These are phyloP conservation scores for Cercospora sp. DNA, from an alignment of 2,329 filamentous ascomycete species.

Conservation along the genomic window DNA sequence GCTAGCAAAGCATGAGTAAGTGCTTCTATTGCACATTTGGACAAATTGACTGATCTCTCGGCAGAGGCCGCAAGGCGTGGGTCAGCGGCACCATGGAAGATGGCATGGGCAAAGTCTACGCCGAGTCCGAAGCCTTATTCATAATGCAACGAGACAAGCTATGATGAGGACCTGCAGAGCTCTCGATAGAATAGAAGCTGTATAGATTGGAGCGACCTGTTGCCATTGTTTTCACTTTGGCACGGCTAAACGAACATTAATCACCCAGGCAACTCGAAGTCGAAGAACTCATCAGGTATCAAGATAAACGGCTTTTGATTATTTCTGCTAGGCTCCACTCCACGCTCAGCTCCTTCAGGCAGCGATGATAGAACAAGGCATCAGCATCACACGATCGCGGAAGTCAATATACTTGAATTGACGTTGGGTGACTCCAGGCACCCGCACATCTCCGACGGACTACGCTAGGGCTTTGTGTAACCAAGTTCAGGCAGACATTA, in stretches of 20 bases:
- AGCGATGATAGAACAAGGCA: not conserved
- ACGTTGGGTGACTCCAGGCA: not conserved
- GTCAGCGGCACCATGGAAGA: constrained; percentile 19
- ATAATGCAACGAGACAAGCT: constrained; percentile 9
- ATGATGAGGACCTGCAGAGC: not conserved
- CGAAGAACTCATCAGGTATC: not conserved
- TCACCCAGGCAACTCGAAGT: not conserved
- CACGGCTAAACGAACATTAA: not conserved
- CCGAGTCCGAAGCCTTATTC: constrained; percentile 8
- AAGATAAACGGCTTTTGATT: not conserved
- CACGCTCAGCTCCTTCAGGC: not conserved
- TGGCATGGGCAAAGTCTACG: constrained; percentile 17
- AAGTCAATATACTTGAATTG: not conserved
- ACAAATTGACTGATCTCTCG: not conserved
- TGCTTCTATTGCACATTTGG: not conserved
- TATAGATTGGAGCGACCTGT: not conserved
- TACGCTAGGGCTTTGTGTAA: not conserved
- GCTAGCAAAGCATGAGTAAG: constrained; percentile 5
- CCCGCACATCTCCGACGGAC: not conserved
- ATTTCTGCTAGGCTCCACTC: not conserved
- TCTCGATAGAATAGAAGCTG: not conserved
- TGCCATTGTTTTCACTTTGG: not conserved
- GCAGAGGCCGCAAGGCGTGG: constrained; percentile 17
- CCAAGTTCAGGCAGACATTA: not conserved
- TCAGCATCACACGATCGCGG: not conserved